Evolutionary conservation across 129 eudicot genomes (phyloP), one percentile per base, ranked within the genome.

Genomic region (Logfia minima): DNA sequence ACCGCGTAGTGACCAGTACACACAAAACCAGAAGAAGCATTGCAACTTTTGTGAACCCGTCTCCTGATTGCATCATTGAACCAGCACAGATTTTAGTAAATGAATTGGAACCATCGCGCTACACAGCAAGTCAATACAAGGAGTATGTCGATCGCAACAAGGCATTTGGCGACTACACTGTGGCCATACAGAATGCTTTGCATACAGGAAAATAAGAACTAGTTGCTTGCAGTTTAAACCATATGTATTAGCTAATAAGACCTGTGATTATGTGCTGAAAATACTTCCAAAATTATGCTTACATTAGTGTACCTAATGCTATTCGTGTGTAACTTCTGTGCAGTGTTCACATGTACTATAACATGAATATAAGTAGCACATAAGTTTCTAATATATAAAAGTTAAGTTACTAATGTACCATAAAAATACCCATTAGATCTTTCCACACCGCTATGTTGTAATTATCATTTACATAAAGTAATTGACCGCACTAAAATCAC

Each of bases 1-100:
- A 92, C 80, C 86, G 96, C 24, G 98, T 81, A 17, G 98, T 92
- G 74, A 89, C 90, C 14, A 86, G 78, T 66, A 28, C 41, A 43
- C 39, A 73, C 0, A 75, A 79, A 70, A 69, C 79, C 0, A 83
- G 96, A 53, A 74, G 34, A 41, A 84, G 82, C 66, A 84, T 88
- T 9, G 94, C 88, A 19, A 82, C 82, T 1, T 88, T 92, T 77
- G 75, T 92, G 24, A 83, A 78, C 37, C 96, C 98, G 2, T 55
- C 84, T 11, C 87, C 71, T 0, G 86, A 78, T 28, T 86, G 84
- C 85, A 74, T 86, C 22, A 80, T 92, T 43, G 87, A 88, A 74
- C 96, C 98, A 17, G 96, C 92, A 23, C 80, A 85, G 67, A 81
- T 43, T 67, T 73, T 92, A 82, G 86, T 90, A 22, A 76, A 68